Evolutionary conservation across 2,329 filamentous ascomycete species (phyloP), one percentile per base, ranked within the genome.

Genomic region (Alternaria sp.): DNA sequence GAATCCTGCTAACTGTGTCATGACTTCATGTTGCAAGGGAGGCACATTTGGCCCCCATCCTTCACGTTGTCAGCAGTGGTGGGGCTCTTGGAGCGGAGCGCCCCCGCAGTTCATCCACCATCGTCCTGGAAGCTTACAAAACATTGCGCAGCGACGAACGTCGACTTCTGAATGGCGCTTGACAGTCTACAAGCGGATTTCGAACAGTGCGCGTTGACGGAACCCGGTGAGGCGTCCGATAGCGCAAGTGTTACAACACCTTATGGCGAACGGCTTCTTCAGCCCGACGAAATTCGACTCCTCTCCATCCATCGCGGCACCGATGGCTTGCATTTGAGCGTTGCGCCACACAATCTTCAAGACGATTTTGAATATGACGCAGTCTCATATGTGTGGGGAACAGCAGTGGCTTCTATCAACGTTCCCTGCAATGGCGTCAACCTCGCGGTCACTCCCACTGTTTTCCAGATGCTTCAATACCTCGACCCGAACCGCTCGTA

Each of bases 401-500:
- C 20, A 2, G 14, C 20, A 12, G 18, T 12, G 3, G 14, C 28
- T 11, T 53, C 14, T n/a, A 8, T 18, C 20, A 25, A 25, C 5
- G 20, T 53, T 3, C 5, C 20, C 3, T 53, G 49, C 14, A 53
- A 53, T 2, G 30, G 20, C 0, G 3, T 0, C 0, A 6, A 37
- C 9, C 14, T 53, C 2, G 4, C 49, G 8, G 28, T 23, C 1
- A 37, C 49, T n/a, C 28, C 20, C 0, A 37, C 28, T 33, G 14
- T 53, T 12, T 12, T 5, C 14, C 8, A 53, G 5, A 53, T 37
- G 14, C 28, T 53, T 12, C 14, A 25, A 0, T 0, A 51, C 3
- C 20, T 51, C 1, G 0, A n/a, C 5, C 20, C 8, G 2, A 3
- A 21, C 3, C 5, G 14, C 20, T 3, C 18, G 6, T 51, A n/a